phyloP scores from a whole-genome alignment of 371 early-diverging fungal species.

The Zopfochytrium polystomum region DNA sequence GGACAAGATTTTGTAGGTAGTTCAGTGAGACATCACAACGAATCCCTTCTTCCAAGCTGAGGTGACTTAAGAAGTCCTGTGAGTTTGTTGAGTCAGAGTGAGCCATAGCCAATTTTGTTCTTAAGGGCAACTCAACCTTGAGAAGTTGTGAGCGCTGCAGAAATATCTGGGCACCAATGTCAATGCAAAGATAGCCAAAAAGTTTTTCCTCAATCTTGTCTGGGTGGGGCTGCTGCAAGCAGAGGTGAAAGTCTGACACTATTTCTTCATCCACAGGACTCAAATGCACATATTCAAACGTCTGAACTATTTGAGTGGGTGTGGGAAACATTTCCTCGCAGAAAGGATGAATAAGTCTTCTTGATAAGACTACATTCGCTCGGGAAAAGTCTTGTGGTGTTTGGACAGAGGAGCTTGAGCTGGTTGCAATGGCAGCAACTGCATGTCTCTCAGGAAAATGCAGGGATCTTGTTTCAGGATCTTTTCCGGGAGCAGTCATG shows the following conservation, averaged over 20 bases:
- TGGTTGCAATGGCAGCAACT: background rate
- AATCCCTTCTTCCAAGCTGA: background rate
- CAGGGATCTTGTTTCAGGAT: background rate
- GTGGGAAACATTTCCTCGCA: slow-evolving; percentile 11
- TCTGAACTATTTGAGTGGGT: slow-evolving; percentile 17
- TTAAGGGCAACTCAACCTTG: slow-evolving; percentile 11
- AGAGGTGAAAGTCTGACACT: slow-evolving; percentile 18
- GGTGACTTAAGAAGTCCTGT: slow-evolving; percentile 17
- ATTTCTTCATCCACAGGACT: slow-evolving; percentile 27
- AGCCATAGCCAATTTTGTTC: background rate
- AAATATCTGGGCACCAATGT: slow-evolving; percentile 33
- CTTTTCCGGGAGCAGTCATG: no score
- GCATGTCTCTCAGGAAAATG: background rate
- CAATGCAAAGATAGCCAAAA: slow-evolving; percentile 26
- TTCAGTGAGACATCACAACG: slow-evolving; percentile 8
- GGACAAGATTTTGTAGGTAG: slow-evolving; percentile 14
- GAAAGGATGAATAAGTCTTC: background rate
- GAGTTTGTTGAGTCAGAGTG: background rate
- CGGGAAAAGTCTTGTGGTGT: slow-evolving; percentile 1
- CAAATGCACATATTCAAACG: slow-evolving; percentile 27
- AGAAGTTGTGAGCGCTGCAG: slow-evolving; percentile 30
- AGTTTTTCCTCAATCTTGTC: slow-evolving; percentile 20
- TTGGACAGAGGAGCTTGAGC: background rate
- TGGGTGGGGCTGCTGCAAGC: slow-evolving; percentile 10
- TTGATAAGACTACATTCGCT: background rate